Evolutionary conservation across 768 basidiomycete genomes (phyloP), one percentile per base, ranked within the genome.

Genomic region (Phylloporus scabripes): DNA sequence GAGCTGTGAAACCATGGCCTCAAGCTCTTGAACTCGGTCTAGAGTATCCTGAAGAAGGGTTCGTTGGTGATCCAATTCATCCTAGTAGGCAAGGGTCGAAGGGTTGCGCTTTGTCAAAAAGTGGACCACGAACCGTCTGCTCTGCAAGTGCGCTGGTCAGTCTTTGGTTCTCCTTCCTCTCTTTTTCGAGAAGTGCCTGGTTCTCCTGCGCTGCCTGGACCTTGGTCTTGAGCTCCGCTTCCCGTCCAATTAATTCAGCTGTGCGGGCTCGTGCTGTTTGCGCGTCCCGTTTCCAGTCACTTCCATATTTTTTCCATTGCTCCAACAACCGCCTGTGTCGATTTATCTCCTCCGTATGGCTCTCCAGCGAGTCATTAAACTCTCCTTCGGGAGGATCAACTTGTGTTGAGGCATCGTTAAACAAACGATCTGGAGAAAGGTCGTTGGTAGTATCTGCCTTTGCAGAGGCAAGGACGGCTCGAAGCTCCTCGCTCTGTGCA

Each of bases 241-340:
- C 54, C 14, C 50, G 54, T 23, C 21, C 32, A 10, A 54, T 50
- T 24, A 58, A 41, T 46, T 54, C 57, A 18, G 45, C 43, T 21
- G 17, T 33, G 23, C 61, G 57, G 23, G 4, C 15, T 12, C 50
- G 51, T n/a, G 53, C 48, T 37, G 24, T 17, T 33, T 59, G 57
- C 33, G 62, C 53, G 11, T 57, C 57, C 7, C 51, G 54, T 44
- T 64, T 64, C 57, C 62, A 59, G 2, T 64, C 53, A 12, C 29
- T 50, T 31, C 53, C 62, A 14, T 63, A 63, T 46, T 48, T 59
- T 34, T 62, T 58, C 61, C 62, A 63, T 28, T 62, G 46, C 11
- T 50, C 38, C 18, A 64, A 17, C 15, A 60, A n/a, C n/a, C 37
- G 47, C 28, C 49, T 61, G 10, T 64, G 53, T 10, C 61, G 57